A percentile compares a stretch with the other conserved stretches of the same genome.
Conservation (phyloP, 2,329 filamentous ascomycete species). For the Amauroascus niger region DNA sequence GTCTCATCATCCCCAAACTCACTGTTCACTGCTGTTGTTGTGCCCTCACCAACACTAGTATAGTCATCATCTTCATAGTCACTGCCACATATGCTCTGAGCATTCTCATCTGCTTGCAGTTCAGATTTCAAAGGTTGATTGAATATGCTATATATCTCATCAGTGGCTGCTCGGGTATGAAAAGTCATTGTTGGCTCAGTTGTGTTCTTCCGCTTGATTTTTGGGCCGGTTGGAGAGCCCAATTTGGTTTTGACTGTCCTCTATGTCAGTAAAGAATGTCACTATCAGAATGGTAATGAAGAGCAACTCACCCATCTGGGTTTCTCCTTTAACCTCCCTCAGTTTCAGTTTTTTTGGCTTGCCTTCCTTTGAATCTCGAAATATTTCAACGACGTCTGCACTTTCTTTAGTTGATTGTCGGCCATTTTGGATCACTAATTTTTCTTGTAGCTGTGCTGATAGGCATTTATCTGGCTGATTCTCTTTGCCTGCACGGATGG, state of each 20-base stretch:
- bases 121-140: constrained; percentile 64
- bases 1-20: constrained; percentile 56
- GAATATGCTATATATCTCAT: constrained; percentile 96
- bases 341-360: constrained; percentile 63
- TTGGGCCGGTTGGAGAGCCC: constrained; percentile 77
- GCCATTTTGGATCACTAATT: constrained; percentile 23
- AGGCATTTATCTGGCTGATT: constrained; percentile 21
- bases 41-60: constrained; percentile 78
- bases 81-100: constrained; percentile 57
- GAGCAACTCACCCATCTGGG: constrained; percentile 68
- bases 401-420: constrained; percentile 17
- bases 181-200: constrained; percentile 95
- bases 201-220: constrained; percentile 66
- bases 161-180: constrained; percentile 86
- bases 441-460: constrained; percentile 27
- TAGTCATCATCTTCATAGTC: constrained; percentile 64
- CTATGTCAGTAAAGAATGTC: constrained; percentile 20
- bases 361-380: constrained; percentile 26
- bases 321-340: constrained; percentile 74
- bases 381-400: constrained; percentile 18
- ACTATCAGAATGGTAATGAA: neutral
- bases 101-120: constrained; percentile 38
- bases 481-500: constrained; percentile 17
- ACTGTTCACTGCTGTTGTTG: constrained; percentile 54
- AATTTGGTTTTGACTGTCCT: constrained; percentile 80